These are phyloP conservation scores for Evernia prunastri DNA, from an alignment of 495 filamentous ascomycete species.

Conservation along the genomic window DNA sequence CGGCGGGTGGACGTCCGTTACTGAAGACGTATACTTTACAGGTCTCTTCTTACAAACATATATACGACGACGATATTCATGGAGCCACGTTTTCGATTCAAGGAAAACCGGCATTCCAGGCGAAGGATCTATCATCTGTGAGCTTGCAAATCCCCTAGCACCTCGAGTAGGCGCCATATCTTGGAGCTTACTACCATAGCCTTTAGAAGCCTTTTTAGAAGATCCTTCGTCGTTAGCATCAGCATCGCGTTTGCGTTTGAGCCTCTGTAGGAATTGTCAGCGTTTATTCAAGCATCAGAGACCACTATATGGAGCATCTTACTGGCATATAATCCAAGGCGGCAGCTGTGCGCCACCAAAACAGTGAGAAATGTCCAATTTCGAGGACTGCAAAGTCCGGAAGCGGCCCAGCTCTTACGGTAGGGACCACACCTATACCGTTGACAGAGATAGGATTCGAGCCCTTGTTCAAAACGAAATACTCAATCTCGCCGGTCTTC, in stretches of 20 bases:
- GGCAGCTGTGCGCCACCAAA: constrained; percentile 16
- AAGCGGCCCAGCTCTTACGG: constrained; percentile 16
- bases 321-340: constrained; percentile 11
- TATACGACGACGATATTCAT: neutral
- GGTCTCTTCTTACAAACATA: neutral
- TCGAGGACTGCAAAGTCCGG: constrained; percentile 20
- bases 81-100: neutral
- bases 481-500: neutral
- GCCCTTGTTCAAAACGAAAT: neutral
- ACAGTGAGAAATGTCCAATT: constrained; percentile 7
- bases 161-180: neutral
- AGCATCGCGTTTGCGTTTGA: neutral
- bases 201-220: neutral
- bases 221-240: neutral
- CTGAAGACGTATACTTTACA: neutral
- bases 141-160: neutral
- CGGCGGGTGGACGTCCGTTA: neutral
- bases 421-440: neutral
- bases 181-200: neutral
- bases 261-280: neutral
- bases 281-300: neutral
- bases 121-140: neutral
- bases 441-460: neutral
- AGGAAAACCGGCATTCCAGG: neutral
- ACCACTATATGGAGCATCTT: constrained; percentile 6